Evolutionary conservation across 768 basidiomycete species (phyloP).

Genomic region (Cyclocybe aegerita): DNA sequence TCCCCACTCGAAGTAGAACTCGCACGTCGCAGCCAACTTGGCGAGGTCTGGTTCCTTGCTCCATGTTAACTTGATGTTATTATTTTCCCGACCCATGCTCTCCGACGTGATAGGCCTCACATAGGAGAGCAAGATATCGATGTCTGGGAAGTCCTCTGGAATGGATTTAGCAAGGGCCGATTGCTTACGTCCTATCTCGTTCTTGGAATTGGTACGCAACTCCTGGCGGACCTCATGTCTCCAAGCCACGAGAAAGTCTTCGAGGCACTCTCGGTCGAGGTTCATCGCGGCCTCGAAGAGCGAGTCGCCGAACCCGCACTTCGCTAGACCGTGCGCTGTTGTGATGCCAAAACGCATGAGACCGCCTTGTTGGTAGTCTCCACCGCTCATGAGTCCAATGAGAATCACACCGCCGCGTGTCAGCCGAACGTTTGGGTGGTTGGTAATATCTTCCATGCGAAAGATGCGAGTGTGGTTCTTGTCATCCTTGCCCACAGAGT

Average conservation of each 20-base stretch:
- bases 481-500: slow-evolving; percentile 69
- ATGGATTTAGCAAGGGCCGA: slow-evolving; percentile 63
- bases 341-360: slow-evolving; percentile 65
- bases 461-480: slow-evolving; percentile 64
- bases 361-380: slow-evolving; percentile 82
- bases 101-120: slow-evolving; percentile 76
- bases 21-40: slow-evolving; percentile 76
- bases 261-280: slow-evolving; percentile 42
- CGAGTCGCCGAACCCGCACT: slow-evolving; percentile 76
- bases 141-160: slow-evolving; percentile 65
- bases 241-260: slow-evolving; percentile 62
- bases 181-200: slow-evolving; percentile 63
- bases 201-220: slow-evolving; percentile 66
- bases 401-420: slow-evolving; percentile 80
- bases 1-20: slow-evolving; percentile 92
- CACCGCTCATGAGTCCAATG: slow-evolving; percentile 83
- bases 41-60: slow-evolving; percentile 65
- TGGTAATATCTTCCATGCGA: slow-evolving; percentile 36
- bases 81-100: slow-evolving; percentile 42
- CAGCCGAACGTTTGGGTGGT: slow-evolving; percentile 39
- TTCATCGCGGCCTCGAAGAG: slow-evolving; percentile 59
- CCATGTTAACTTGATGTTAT: slow-evolving; percentile 40
- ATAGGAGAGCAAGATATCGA: slow-evolving; percentile 78
- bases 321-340: slow-evolving; percentile 77
- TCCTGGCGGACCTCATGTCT: slow-evolving; percentile 59